Conservation (phyloP, 2,329 filamentous ascomycete species). For the Metarhizium sp. region DNA sequence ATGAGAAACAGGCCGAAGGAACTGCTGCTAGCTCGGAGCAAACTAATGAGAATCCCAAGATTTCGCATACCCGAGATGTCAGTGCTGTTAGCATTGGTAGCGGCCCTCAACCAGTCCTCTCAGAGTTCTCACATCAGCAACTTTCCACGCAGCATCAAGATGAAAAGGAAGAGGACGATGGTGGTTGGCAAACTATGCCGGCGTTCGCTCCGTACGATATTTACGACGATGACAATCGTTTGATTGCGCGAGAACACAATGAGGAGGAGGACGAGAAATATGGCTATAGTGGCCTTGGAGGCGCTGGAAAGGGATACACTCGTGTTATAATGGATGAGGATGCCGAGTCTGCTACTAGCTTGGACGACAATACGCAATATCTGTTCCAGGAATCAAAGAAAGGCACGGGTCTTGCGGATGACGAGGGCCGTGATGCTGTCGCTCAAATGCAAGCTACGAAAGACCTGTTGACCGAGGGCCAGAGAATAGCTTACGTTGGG, state of each 20-base stretch:
- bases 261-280: constrained; percentile 58
- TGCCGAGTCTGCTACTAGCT: constrained; percentile 82
- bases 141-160: constrained; percentile 49
- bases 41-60: constrained; percentile 5
- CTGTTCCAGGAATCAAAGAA: constrained; percentile 66
- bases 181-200: constrained; percentile 87
- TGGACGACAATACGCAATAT: constrained; percentile 96
- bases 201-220: constrained; percentile 87
- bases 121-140: constrained; percentile 89
- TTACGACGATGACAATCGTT: constrained; percentile 85
- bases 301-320: constrained; percentile 91
- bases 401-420: constrained; percentile 46
- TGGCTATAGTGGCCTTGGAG: constrained; percentile 69
- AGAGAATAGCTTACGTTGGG: constrained; percentile 92
- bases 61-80: constrained; percentile 24
- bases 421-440: constrained; percentile 76
- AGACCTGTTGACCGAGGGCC: constrained; percentile 86
- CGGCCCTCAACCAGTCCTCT: constrained; percentile 28
- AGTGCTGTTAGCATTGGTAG: constrained; percentile 19
- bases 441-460: constrained; percentile 95
- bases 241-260: constrained; percentile 75
- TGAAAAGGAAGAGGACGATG: constrained; percentile 48
- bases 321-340: constrained; percentile 93
- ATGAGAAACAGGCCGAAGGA: not conserved
- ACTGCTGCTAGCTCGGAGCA: not conserved